Evolutionary conservation across 345 rosid genomes (phyloP).

Genomic region (Angophora floribunda): DNA sequence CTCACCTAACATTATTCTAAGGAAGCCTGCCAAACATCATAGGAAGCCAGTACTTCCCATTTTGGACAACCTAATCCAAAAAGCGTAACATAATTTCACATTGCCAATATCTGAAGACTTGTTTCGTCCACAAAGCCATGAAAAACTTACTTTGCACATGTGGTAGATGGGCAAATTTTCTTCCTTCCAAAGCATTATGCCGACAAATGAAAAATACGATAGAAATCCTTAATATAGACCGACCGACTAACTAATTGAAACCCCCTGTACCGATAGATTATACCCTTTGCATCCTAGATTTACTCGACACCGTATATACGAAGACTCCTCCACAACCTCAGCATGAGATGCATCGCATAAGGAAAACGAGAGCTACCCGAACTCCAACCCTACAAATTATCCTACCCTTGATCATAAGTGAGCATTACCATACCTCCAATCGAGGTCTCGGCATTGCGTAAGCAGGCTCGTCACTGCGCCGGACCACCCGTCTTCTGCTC

Average conservation of each 20-base stretch:
- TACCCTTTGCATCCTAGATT: not conserved
- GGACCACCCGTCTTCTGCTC: not conserved
- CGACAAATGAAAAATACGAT: not conserved
- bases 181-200: not conserved
- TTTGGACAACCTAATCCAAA: not conserved
- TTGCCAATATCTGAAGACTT: not conserved
- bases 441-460: not conserved
- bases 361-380: not conserved
- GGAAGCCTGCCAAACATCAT: constrained; percentile 37
- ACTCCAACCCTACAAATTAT: not conserved
- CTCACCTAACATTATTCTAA: constrained; percentile 14
- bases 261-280: not conserved
- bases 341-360: not conserved
- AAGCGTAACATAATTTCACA: not conserved
- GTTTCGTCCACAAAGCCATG: not conserved
- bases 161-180: not conserved
- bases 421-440: not conserved
- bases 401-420: not conserved
- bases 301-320: not conserved
- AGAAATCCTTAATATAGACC: not conserved
- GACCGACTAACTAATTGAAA: not conserved
- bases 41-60: not conserved
- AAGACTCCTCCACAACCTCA: not conserved
- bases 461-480: not conserved
- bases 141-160: not conserved